Conservation (phyloP, 345 rosid genomes). For the Noccaea bulbosa region DNA sequence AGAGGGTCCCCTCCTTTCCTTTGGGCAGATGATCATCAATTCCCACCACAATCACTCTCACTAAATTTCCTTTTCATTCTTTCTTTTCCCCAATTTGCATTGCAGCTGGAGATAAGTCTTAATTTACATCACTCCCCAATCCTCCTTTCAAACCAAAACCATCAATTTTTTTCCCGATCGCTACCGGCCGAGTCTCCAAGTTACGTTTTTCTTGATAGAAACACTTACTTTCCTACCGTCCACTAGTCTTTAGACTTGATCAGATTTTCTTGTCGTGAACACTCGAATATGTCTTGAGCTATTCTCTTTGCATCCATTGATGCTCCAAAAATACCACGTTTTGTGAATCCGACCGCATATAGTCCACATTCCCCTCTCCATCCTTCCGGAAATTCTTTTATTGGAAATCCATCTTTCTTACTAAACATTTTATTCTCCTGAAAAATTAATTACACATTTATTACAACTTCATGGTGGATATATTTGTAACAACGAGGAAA, state of each 20-base stretch:
- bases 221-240: background rate
- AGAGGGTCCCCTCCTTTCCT: conserved; percentile 48
- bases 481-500: background rate
- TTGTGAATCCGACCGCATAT: conserved; percentile 93
- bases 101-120: conserved; percentile 43
- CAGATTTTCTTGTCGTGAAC: conserved; percentile 11
- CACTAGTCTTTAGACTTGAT: conserved; percentile 26
- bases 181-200: conserved; percentile 25
- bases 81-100: conserved; percentile 43
- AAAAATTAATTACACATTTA: conserved; percentile 8
- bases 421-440: conserved; percentile 84
- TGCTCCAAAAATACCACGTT: conserved; percentile 79
- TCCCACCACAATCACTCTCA: conserved; percentile 46
- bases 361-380: conserved; percentile 95
- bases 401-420: conserved; percentile 76
- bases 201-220: conserved; percentile 16
- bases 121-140: conserved; percentile 23
- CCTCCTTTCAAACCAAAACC: conserved; percentile 22
- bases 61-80: conserved; percentile 39
- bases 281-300: conserved; percentile 57
- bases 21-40: conserved; percentile 49
- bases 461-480: background rate
- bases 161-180: conserved; percentile 24
- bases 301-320: conserved; percentile 81
- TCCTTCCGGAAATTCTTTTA: conserved; percentile 74